Evolutionary conservation across 768 basidiomycete species (phyloP), one percentile per base, ranked within the genome.

Genomic region (Sistotremastrum suecicum): DNA sequence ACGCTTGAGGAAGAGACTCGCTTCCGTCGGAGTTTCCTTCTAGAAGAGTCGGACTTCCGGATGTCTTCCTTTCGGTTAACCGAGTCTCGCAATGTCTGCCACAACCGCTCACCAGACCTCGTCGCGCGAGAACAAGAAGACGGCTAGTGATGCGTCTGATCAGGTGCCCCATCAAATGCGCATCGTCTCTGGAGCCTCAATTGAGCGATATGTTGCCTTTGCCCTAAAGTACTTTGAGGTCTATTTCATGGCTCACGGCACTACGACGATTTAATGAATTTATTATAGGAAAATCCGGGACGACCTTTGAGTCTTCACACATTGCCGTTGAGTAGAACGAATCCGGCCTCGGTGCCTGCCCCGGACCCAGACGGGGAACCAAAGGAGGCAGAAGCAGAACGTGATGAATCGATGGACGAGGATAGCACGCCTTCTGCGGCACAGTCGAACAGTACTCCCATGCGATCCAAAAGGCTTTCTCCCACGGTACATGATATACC

Each of bases 221-320:
- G 72, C 74, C 5, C 65, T 82, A 0, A 62, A 70, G 34, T 72
- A 69, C 50, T 62, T 81, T 11, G 58, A 78, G 61, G 78, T 75
- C 40, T 42, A 66, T 60, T 35, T 3, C 31, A n/a, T 36, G 11
- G 47, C 43, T 48, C 34, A 41, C 28, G 1, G 8, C 36, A 47
- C n/a, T 35, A 28, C 29, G 30, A 29, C 3, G 32, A 33, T 36
- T 9, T 34, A 41, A 10, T 42, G 33, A 41, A 51, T 8, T 29
- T 34, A 29, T 37, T 31, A 20, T 51, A 79, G 76, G 64, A 67
- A 50, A 63, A 75, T 44, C 69, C 70, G 44, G 58, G 65, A 28
- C 63, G 58, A 45, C 68, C 75, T 0, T 54, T 83, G 28, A 65
- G 72, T 3, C 60, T 83, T 10, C 80, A 83, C 53, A 81, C 80